Base-by-base conservation (phyloP, 257 asterid species). In the Misopates orontium region DNA sequence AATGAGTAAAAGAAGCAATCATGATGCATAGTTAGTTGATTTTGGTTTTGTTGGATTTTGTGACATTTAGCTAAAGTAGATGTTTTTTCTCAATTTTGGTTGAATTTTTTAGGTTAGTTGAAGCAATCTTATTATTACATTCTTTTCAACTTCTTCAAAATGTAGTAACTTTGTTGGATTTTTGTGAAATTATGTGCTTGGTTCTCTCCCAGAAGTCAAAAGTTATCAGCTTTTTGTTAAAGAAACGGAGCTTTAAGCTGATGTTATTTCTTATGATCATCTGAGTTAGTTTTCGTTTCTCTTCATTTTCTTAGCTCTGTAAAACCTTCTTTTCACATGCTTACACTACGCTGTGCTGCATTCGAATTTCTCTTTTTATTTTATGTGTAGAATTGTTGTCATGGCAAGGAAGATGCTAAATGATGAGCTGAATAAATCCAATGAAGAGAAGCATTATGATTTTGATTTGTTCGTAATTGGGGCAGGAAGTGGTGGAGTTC, bases 401-500 rank as follows among this genome's bases (percentile, higher is more conserved):
- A 92, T 92, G 98, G 85, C 97, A n/a, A 84, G 98, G 77, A 92
- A 92, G 87, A 86, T 90, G 97, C 79, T 89, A 69, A 77, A 92
- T 76, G 97, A 89, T 20, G 88, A 81, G 75, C 71, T 82, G 68
- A 75, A 67, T 16, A 81, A 77, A 32, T 58, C 80, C 20, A 66
- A 60, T 68, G 85, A 69, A 64, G 87, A 76, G 51, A 71, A n/a
- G 62, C 91, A 66, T 54, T 92, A 79, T 76, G 97, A 92, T 74
- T 89, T 81, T 52, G 98, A 92, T 83, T 84, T 89, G 63, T 92
- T 92, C 64, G 98, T 92, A 36, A 92, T 92, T 66, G 98, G 98
- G 50, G 98, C 98, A 39, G 98, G 97, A 48, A 92, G 98, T 75
- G 98, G 98, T 58, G 97, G 97, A n/a, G 98, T 92, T 67, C 95